Evolutionary conservation across 2,329 filamentous ascomycete species (phyloP), one percentile per base, ranked within the genome.

Genomic region (Hypoxylon sp.): DNA sequence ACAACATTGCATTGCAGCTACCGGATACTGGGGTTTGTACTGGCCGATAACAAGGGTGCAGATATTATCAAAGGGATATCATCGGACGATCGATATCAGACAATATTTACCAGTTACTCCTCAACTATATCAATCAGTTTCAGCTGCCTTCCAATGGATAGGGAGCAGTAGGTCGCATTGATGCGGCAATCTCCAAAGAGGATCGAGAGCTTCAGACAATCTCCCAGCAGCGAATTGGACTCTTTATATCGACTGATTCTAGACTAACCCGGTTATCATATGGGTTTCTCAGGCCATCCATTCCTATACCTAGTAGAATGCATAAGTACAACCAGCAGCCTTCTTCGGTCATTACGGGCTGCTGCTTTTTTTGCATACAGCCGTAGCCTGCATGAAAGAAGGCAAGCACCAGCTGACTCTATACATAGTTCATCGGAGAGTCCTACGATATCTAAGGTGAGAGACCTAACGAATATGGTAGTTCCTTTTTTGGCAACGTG

Each of bases 101-200:
- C 57, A 59, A 69, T 59, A 43, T 63, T 59, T 56, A 65, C 60
- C 53, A 49, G 30, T 58, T 59, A 69, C 69, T 67, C 43, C 60
- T 68, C 46, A 55, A 25, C 23, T 60, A 67, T 46, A 49, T 68
- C 46, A 49, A 25, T 25, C 60, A 38, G 66, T 71, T 68, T 72
- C 67, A 73, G 64, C 67, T 72, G 53, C 52, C 46, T 67, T 57
- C 46, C 43, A 53, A 60, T 65, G 49, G 49, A 58, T 63, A 62
- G 63, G 51, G 57, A 59, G 14, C 60, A 19, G 55, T 58, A 60
- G 41, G 56, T 52, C 65, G 60, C 61, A 64, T 66, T 60, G 52
- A 70, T 65, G 67, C 66, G 56, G 59, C 60, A 68, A 70, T 71
- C 65, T 71, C 63, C 56, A 68, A 43, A 64, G 30, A 60, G 64